Conservation (phyloP, 2,329 filamentous ascomycete species). For the Whalleya microplaca region DNA sequence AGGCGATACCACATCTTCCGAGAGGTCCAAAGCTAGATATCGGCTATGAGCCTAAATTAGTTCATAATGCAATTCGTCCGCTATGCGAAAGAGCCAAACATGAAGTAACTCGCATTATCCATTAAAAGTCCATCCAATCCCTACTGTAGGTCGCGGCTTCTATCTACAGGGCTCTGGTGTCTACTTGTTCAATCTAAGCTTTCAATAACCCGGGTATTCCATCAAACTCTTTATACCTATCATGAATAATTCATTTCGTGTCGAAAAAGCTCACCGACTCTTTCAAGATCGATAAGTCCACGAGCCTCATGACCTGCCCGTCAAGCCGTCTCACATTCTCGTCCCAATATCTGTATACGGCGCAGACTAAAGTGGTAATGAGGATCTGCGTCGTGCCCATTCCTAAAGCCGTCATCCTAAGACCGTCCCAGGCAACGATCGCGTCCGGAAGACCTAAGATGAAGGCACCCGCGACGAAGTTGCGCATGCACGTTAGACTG, state of each 20-base stretch:
- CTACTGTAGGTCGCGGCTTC: background rate
- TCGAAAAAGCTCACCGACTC: constrained; percentile 52
- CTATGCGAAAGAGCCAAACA: background rate
- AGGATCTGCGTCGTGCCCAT: constrained; percentile 47
- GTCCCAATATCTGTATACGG: constrained; percentile 47
- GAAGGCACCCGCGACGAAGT: constrained; percentile 47
- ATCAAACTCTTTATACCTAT: background rate
- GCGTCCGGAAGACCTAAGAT: constrained; percentile 47
- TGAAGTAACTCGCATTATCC: background rate
- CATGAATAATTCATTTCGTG: constrained; percentile 31
- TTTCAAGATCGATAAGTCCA: constrained; percentile 50
- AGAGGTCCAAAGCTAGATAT: no score
- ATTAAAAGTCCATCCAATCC: background rate
- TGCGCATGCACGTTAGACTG: constrained; percentile 46
- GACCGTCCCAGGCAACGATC: constrained; percentile 39
- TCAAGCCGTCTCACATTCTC: constrained; percentile 48
- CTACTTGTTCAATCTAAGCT: background rate
- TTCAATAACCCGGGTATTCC: background rate
- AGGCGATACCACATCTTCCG: no score
- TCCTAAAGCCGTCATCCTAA: constrained; percentile 45
- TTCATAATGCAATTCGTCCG: background rate
- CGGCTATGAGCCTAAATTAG: background rate
- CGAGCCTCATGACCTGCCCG: constrained; percentile 50
- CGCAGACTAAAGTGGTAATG: constrained; percentile 39
- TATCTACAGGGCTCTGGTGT: background rate